Base-by-base conservation (phyloP, 768 basidiomycete species). In the Leucocoprinus sp. region DNA sequence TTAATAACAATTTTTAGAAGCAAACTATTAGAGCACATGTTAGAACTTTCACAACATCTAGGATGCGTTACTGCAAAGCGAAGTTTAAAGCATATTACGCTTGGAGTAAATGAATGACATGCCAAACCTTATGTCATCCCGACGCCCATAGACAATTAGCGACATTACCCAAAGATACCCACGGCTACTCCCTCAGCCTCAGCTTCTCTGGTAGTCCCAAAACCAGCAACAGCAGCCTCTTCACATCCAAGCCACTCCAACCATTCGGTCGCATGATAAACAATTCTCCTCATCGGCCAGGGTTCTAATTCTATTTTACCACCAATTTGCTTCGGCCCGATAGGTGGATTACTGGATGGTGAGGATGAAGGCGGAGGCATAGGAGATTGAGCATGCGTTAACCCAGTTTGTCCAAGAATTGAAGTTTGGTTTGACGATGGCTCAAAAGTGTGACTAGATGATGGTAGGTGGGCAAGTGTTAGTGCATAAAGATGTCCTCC, bases 241-340 rank as follows among this genome's bases (percentile, higher is more conserved):
- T 74, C 74, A 51, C 82, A 83, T 0, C 75, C 79, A 28, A 74
- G 58, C 67, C 78, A 79, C 57, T 82, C 79, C 18, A 84, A 63
- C 80, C 80, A 82, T 53, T 82, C 79, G 14, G 59, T 61, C 3
- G 69, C 66, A 49, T 79, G 73, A 51, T 75, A 77, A 50, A 64
- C 60, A 17, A 66, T 71, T 28, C 77, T 64, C 49, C 72, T 60
- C 47, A 69, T 70, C 4, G 80, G 71, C 76, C 80, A 84, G 45
- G 70, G 71, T 42, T 76, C 76, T 24, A 78, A 55, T 48, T 74
- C 70, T 41, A 58, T 48, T 27, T 37, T 42, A 52, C 37, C 1
- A 62, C 23, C 64, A 63, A 15, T 5, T 15, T 44, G 26, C 15
- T 33, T 24, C 11, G 5, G 11, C 4, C 36, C 26, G 6, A 5